Evolutionary conservation across 371 early-diverging fungal species (phyloP), one percentile per base, ranked within the genome.

Genomic region (Syncephalastrum contaminatum): DNA sequence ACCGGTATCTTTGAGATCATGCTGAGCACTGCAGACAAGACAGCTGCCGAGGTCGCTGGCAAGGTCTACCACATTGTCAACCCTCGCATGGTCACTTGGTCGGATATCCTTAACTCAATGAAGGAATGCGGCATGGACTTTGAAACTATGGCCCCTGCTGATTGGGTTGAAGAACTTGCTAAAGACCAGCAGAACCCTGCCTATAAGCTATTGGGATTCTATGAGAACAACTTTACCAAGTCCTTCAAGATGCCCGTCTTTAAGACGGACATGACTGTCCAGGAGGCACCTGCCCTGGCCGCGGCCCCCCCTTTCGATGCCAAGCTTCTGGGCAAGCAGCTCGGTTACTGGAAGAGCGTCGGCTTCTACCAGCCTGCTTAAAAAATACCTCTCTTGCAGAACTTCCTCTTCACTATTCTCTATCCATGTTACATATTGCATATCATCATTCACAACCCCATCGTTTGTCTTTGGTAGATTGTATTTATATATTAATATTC

Each of bases 361-460:
- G 55, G 55, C 6, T 55, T 55, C 24, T 55, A 55, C 18, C 19
- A 44, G 18, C 46, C 54, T 30, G 10, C 10, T 30, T 30, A 30
- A 30, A 8, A 10, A 10, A 8, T 5, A 30, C 10, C 12, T 30
- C 36, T 6, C 12, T 30, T 25, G 25, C 25, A 30, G 8, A 30
- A 8, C 7, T 2, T 30, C 12, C 36, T 30, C 10, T 10, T 10
- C 10, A 2, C 36, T 6, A 8, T 30, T 30, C 36, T 10, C 12
- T 8, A 2, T 2, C 12, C 36, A 8, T 40, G 78, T 88, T n/a
- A 88, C 89, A 0, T 73, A 71, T 44, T 72, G 2, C 90, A 92
- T 58, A 57, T 88, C 39, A 73, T 82, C 57, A 75, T 85, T 63
- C 78, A 84, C 22, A 77, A 84, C 58, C 90, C 91, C 10, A 8